A percentile compares a stretch with the other conserved stretches of the same genome.
These are phyloP conservation scores for Ceratocystis huliohia DNA, from an alignment of 2,329 filamentous ascomycete genomes.

Conservation along the genomic window DNA sequence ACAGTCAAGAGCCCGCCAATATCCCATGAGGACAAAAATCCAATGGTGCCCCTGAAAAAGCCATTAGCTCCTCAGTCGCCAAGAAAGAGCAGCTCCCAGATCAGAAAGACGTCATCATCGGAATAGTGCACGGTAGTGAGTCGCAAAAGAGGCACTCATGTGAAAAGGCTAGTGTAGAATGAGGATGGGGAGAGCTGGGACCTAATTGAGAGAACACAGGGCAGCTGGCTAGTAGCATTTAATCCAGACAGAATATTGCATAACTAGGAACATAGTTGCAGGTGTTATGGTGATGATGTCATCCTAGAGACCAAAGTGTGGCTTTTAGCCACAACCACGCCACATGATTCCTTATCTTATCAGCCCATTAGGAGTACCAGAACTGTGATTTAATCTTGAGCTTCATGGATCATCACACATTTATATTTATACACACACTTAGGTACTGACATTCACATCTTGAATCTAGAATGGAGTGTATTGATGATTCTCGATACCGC, in stretches of 20 bases:
- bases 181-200: background rate
- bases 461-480: conserved; percentile 6
- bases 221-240: background rate
- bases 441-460: background rate
- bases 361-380: background rate
- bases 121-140: conserved; percentile 1
- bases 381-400: background rate
- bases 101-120: background rate
- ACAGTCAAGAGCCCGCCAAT: background rate
- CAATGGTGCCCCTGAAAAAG: background rate
- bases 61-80: background rate
- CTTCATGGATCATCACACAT: background rate
- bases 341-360: background rate
- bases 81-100: background rate
- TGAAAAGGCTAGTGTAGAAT: background rate
- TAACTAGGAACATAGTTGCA: background rate
- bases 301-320: background rate
- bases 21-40: background rate
- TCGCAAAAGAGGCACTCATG: background rate
- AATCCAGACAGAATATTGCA: background rate
- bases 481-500: conserved; percentile 81
- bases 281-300: background rate
- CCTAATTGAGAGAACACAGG: background rate
- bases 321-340: background rate
- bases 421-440: background rate